These are phyloP conservation scores for Globisporangium spinosum DNA, from an alignment of 352 stramenopile species.

Conservation along the genomic window DNA sequence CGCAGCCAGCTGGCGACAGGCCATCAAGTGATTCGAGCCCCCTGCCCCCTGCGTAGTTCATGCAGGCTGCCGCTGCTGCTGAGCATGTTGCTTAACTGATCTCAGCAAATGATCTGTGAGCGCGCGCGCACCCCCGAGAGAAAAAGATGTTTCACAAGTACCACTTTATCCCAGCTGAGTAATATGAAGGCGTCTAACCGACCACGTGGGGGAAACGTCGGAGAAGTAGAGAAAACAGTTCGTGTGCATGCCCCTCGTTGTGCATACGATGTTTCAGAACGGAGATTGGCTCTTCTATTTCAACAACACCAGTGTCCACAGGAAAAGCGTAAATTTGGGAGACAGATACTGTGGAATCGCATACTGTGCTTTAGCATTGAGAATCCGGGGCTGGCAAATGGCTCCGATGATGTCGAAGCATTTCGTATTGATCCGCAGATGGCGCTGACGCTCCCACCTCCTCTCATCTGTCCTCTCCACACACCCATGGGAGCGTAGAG, in stretches of 20 bases:
- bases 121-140: neutral
- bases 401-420: neutral
- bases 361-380: neutral
- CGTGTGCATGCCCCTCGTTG: neutral
- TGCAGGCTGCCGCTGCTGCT: neutral
- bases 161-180: neutral
- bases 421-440: neutral
- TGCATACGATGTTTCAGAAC: neutral
- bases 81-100: neutral
- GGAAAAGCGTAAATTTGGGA: neutral
- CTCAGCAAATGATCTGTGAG: neutral
- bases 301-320: neutral
- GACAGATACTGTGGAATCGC: neutral
- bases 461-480: neutral
- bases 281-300: neutral
- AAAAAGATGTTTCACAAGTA: neutral
- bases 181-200: neutral
- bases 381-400: neutral
- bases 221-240: neutral
- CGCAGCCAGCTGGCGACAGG: neutral
- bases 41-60: neutral
- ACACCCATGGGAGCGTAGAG: neutral
- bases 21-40: constrained; percentile 3
- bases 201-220: neutral
- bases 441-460: neutral